phyloP scores from a whole-genome alignment of 1,284 basidiomycete genomes.

The Leucoagaricus sp. region DNA sequence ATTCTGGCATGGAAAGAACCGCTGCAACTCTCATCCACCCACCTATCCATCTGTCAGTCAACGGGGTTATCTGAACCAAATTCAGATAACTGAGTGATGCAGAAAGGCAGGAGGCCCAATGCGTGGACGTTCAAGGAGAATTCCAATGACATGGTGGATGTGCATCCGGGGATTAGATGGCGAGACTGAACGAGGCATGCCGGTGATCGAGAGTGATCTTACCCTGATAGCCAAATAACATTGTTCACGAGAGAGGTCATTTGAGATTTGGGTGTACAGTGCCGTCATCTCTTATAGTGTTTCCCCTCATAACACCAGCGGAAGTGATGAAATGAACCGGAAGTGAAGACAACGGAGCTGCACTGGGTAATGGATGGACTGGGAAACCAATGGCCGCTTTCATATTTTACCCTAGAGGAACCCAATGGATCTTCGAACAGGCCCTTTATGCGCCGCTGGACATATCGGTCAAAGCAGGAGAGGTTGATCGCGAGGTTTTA shows the following conservation, averaged over 20 bases:
- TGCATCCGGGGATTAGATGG: constrained; percentile 12
- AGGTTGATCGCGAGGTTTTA: constrained; percentile 14
- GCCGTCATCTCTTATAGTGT: neutral
- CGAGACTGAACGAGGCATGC: constrained; percentile 1
- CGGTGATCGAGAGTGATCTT: constrained; percentile 12
- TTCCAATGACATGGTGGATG: neutral
- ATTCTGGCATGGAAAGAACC: neutral
- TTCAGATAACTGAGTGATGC: neutral
- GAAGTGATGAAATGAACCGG: constrained; percentile 1
- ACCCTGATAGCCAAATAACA: neutral
- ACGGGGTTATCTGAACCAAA: neutral
- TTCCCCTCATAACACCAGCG: neutral
- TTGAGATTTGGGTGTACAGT: neutral
- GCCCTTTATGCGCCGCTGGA: constrained; percentile 6
- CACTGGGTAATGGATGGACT: neutral
- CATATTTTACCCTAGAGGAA: neutral
- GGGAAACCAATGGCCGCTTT: neutral
- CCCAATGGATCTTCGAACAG: neutral
- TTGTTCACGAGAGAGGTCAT: neutral
- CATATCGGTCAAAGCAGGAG: constrained; percentile 11
- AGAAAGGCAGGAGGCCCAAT: neutral
- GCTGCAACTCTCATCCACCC: neutral
- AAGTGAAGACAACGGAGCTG: constrained; percentile 1
- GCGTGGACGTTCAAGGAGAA: neutral
- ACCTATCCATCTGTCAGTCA: constrained; percentile 2